Percentiles rank a stretch among this genome's conserved stretches.
Evolutionary conservation across 768 basidiomycete species (phyloP).

Genomic region (Psilocybe cubensis): DNA sequence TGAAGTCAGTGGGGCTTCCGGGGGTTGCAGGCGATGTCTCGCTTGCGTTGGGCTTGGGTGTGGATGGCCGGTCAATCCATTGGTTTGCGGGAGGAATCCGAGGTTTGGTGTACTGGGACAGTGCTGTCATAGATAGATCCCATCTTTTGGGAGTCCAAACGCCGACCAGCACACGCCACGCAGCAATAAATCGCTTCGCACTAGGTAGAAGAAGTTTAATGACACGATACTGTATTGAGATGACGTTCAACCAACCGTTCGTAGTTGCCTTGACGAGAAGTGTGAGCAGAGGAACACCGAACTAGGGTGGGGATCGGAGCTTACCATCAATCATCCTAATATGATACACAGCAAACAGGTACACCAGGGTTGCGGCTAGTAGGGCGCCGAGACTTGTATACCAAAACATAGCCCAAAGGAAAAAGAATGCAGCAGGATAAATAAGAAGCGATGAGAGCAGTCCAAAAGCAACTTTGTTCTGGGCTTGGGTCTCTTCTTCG

Average conservation of each 20-base stretch:
- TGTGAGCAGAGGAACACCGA: constrained; percentile 17
- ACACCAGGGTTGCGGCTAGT: constrained; percentile 69
- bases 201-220: constrained; percentile 40
- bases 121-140: constrained; percentile 78
- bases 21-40: constrained; percentile 18
- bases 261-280: constrained; percentile 61
- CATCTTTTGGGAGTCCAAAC: constrained; percentile 88
- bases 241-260: constrained; percentile 57
- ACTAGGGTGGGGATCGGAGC: constrained; percentile 28
- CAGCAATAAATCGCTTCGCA: constrained; percentile 83
- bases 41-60: constrained; percentile 17
- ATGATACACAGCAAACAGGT: constrained; percentile 85
- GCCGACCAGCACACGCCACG: constrained; percentile 97
- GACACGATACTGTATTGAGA: neutral
- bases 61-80: constrained; percentile 60
- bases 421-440: constrained; percentile 85
- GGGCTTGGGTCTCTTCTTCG: constrained; percentile 94
- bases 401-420: constrained; percentile 83
- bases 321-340: constrained; percentile 83
- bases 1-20: constrained; percentile 25
- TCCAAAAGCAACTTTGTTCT: constrained; percentile 95
- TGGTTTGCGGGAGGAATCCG: constrained; percentile 66
- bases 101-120: constrained; percentile 75
- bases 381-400: constrained; percentile 77
- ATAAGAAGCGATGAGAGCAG: constrained; percentile 72